Evolutionary conservation across 1,284 basidiomycete species (phyloP).

Genomic region (Athelia sp.): DNA sequence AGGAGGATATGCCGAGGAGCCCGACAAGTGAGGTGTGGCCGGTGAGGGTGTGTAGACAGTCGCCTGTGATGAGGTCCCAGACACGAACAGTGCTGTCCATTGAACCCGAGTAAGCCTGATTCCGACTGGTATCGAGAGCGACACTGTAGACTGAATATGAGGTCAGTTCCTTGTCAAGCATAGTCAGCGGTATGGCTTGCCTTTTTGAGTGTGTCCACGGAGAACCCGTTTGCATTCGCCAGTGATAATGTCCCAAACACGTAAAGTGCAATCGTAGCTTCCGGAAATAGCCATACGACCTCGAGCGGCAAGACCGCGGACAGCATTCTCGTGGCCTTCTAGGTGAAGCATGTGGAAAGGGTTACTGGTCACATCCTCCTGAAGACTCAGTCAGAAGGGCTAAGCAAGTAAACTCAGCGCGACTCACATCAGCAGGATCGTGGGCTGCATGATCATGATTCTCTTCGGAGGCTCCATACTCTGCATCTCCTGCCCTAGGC

Average conservation of each 20-base stretch:
- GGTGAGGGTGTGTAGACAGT: conserved; percentile 75
- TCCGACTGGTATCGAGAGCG: conserved; percentile 78
- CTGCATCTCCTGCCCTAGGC: conserved; percentile 72
- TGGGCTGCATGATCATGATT: conserved; percentile 77
- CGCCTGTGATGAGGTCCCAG: conserved; percentile 82
- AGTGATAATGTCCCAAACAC: conserved; percentile 93
- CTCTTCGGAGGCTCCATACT: conserved; percentile 80
- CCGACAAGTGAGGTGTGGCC: conserved; percentile 90
- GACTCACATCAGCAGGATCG: conserved; percentile 44
- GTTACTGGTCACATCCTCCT: conserved; percentile 79
- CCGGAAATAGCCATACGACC: conserved; percentile 88
- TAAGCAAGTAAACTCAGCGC: conserved; percentile 3
- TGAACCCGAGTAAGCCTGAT: conserved; percentile 89
- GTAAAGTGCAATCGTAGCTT: conserved; percentile 90
- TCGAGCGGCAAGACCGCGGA: conserved; percentile 86
- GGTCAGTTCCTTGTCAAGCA: neutral
- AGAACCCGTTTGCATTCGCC: conserved; percentile 80
- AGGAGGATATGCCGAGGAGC: conserved; percentile 79
- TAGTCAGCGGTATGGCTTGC: conserved; percentile 32
- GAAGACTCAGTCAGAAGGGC: conserved; percentile 7
- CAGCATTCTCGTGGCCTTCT: conserved; percentile 85
- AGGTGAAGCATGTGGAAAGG: conserved; percentile 86
- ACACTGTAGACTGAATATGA: conserved; percentile 76
- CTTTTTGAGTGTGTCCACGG: conserved; percentile 87
- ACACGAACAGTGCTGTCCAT: conserved; percentile 95